Evolutionary conservation across 257 asterid species (phyloP).

Genomic region (Nicotiana sylvestris): DNA sequence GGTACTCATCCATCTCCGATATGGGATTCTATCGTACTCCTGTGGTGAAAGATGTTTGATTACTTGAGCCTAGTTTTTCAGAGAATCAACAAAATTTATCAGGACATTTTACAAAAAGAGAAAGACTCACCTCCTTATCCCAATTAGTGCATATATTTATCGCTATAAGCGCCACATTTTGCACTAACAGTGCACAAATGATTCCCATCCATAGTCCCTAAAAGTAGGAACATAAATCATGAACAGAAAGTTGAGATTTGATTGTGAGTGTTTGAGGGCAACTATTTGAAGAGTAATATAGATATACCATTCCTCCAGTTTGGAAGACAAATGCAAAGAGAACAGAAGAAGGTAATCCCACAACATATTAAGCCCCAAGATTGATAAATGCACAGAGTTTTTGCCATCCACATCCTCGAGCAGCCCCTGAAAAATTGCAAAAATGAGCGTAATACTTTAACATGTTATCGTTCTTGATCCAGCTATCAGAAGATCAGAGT

Average conservation of each 20-base stretch:
- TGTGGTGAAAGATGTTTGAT: background rate
- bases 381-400: constrained; percentile 50
- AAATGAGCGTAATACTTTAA: background rate
- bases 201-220: constrained; percentile 84
- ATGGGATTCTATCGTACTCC: background rate
- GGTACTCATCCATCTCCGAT: no score
- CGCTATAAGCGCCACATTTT: constrained; percentile 46
- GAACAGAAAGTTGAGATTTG: background rate
- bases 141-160: constrained; percentile 52
- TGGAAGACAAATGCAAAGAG: constrained; percentile 52
- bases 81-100: background rate
- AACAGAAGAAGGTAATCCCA: constrained; percentile 54
- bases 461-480: background rate
- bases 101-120: background rate
- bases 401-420: constrained; percentile 91
- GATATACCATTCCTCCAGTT: constrained; percentile 55
- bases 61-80: background rate
- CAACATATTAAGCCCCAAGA: constrained; percentile 65
- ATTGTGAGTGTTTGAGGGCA: background rate
- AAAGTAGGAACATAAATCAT: background rate
- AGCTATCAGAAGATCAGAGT: background rate
- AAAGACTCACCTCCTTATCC: constrained; percentile 51
- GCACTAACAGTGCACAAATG: constrained; percentile 52
- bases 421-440: constrained; percentile 41
- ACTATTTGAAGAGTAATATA: background rate